Percentiles rank a stretch among this genome's conserved stretches.
These are phyloP conservation scores for Aspergillus novoparasiticus DNA, from an alignment of 2,329 filamentous ascomycete genomes.

Conservation along the genomic window DNA sequence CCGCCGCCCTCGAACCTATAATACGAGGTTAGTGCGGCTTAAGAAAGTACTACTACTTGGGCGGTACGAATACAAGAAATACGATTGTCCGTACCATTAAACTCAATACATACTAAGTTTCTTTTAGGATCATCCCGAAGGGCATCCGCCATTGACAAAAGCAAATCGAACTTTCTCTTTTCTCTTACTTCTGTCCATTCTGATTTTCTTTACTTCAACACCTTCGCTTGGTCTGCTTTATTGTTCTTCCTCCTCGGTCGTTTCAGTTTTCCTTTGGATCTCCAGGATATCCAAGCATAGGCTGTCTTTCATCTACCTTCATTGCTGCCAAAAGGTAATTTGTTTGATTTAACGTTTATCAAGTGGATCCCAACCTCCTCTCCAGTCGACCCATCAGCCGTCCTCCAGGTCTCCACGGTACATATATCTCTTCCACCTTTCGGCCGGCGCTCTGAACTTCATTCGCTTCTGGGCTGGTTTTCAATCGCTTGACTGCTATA, in stretches of 20 bases:
- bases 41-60: background rate
- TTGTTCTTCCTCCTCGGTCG: background rate
- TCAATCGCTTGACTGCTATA: background rate
- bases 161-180: background rate
- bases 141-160: background rate
- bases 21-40: constrained; percentile 4
- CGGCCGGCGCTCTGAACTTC: background rate
- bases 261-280: background rate
- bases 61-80: background rate
- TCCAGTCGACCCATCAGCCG: constrained; percentile 2
- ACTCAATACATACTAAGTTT: background rate
- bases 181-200: background rate
- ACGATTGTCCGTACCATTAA: background rate
- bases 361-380: constrained; percentile 9
- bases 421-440: background rate
- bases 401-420: constrained; percentile 6
- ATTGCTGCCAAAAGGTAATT: background rate
- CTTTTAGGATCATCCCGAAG: background rate
- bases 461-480: background rate
- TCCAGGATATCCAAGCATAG: background rate
- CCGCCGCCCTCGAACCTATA: background rate
- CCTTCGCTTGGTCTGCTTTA: background rate
- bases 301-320: background rate
- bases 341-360: constrained; percentile 5
- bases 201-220: background rate